Percentiles rank a stretch among this genome's conserved stretches.
Evolutionary conservation across 495 filamentous ascomycete genomes (phyloP).

Genomic region (Ramalina peruviana): DNA sequence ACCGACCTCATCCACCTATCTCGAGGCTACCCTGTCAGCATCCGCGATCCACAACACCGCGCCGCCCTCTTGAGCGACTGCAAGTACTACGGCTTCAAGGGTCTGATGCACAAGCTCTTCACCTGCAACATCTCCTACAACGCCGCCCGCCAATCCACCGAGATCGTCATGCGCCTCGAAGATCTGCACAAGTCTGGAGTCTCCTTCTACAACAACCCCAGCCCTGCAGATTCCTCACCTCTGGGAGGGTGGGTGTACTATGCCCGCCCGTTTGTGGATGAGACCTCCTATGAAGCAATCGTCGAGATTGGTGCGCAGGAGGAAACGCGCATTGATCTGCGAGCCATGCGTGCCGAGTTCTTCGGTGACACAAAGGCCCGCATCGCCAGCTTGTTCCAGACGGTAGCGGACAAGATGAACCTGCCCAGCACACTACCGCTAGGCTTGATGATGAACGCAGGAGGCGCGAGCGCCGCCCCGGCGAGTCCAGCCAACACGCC

Average conservation of each 20-base stretch:
- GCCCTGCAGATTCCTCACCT: conserved; percentile 10
- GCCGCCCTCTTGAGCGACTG: conserved; percentile 71
- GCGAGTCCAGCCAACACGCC: conserved; percentile 57
- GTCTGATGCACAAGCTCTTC: conserved; percentile 78
- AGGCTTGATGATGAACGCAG: conserved; percentile 48
- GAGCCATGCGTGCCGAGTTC: conserved; percentile 51
- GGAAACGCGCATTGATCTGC: conserved; percentile 46
- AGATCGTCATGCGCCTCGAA: conserved; percentile 72
- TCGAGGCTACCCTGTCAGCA: conserved; percentile 73
- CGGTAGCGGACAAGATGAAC: conserved; percentile 69
- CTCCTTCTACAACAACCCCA: conserved; percentile 38
- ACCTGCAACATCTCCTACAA: conserved; percentile 68
- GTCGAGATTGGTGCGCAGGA: conserved; percentile 60
- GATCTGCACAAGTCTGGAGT: conserved; percentile 79
- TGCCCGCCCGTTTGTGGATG: conserved; percentile 70
- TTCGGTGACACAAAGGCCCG: conserved; percentile 50
- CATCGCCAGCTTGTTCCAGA: conserved; percentile 59
- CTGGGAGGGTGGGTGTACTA: conserved; percentile 56
- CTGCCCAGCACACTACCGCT: conserved; percentile 51
- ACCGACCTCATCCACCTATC: conserved; percentile 71
- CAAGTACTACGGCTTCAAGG: conserved; percentile 84
- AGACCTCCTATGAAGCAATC: conserved; percentile 56
- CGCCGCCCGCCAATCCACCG: conserved; percentile 44
- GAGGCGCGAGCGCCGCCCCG: conserved; percentile 33
- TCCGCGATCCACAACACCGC: conserved; percentile 66